These are phyloP conservation scores for Oryza longistaminata DNA, from an alignment of 176 grass and related monocot species.

Conservation along the genomic window DNA sequence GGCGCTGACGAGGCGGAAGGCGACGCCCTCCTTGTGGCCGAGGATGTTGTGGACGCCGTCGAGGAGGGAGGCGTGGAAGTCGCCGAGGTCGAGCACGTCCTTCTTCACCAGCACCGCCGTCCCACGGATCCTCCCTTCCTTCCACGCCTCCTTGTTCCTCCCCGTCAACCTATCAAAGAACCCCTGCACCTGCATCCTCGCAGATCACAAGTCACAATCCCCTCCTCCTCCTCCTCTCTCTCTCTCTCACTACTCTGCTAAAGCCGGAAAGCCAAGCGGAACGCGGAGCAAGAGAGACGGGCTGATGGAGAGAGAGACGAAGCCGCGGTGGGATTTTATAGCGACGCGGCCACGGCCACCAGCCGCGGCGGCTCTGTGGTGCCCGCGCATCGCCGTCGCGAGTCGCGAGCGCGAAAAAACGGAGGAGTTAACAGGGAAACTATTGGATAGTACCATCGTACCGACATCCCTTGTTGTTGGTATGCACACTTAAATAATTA, in stretches of 20 bases:
- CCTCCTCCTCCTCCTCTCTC: neutral
- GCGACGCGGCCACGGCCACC: neutral
- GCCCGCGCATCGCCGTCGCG: no score
- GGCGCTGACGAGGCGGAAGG: constrained; percentile 76
- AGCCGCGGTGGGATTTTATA: neutral
- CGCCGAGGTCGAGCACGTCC: constrained; percentile 53
- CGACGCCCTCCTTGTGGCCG: constrained; percentile 42
- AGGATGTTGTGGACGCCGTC: constrained; percentile 58
- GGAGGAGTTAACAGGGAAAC: no score
- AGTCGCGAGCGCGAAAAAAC: no score
- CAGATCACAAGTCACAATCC: neutral
- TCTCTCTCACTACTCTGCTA: neutral
- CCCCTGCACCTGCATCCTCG: constrained; percentile 48
- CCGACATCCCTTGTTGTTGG: no score
- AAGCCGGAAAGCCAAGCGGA: neutral
- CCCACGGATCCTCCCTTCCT: constrained; percentile 53
- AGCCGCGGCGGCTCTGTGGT: neutral
- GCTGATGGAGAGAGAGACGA: no score
- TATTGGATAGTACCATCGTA: no score
- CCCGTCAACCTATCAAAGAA: constrained; percentile 48
- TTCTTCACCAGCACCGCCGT: constrained; percentile 59
- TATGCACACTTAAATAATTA: no score
- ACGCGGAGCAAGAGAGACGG: no score
- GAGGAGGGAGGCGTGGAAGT: constrained; percentile 65
- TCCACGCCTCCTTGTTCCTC: constrained; percentile 58